Base-by-base conservation (phyloP, 2,329 filamentous ascomycete genomes). In the Talaromyces marneffei region DNA sequence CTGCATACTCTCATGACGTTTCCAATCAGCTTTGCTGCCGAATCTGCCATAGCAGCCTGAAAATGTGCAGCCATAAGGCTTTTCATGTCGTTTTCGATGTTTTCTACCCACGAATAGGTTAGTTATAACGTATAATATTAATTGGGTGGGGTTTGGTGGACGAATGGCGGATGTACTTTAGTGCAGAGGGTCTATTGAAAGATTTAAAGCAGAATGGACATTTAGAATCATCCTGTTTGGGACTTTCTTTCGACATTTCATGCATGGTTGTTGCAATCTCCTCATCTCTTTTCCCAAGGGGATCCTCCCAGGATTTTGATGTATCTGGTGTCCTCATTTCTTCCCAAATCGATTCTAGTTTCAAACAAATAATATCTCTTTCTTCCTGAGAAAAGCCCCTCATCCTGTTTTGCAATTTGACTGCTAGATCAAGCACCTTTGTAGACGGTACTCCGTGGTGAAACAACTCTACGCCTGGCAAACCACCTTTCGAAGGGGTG, bases 21-120 rank as follows among this genome's bases (percentile, higher is more conserved):
- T 96, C 92, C 86, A 97, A 74, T 97, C 92, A 62, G 91, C 92
- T 71, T 96, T 96, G 73, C 89, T 92, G n/a, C 92, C 92, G 66
- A 96, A 96, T 0, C 72, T 79, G 69, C 91, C 92, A 54, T 76
- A 73, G 69, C 92, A 96, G 31, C 77, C 75, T 8, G 79, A 74
- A 65, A 87, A 89, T 0, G 91, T 96, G 73, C 92, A 97, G 12
- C 86, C 87, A 65, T 93, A 96, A 0, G 91, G 92, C 65, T 86
- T 87, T 7, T 84, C 82, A 72, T 97, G 92, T 1, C 92, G 85
- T 71, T 91, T 93, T 72, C 85, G 79, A 71, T 96, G 92, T 73
- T 97, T 97, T 39, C 52, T 55, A 14, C 9, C 6, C 33, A 18
- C 33, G 16, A 2, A 33, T 2, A 16, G 0, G 48, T 52, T 52